These are phyloP conservation scores for Arthrobotrys conoides DNA, from an alignment of 2,329 filamentous ascomycete species.

Conservation along the genomic window DNA sequence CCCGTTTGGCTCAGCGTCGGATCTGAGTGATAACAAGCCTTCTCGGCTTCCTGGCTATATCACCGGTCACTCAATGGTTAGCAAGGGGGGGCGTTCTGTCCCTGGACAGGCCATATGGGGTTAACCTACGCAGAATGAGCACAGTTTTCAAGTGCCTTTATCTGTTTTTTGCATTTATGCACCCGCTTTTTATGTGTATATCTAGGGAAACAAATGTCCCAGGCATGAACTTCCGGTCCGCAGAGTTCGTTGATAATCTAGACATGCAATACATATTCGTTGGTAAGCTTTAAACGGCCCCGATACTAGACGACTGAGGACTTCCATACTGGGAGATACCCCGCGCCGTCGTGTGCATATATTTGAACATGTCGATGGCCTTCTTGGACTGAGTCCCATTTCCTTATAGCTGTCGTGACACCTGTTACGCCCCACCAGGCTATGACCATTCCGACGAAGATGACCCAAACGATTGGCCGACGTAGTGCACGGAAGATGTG, in stretches of 20 bases:
- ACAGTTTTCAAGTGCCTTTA: conserved; percentile 45
- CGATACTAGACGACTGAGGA: background rate
- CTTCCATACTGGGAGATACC: conserved; percentile 31
- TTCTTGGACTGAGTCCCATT: conserved; percentile 44
- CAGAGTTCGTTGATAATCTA: conserved; percentile 53
- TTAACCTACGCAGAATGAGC: conserved; percentile 49
- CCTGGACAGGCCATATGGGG: background rate
- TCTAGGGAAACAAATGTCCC: conserved; percentile 51
- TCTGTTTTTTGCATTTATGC: conserved; percentile 50
- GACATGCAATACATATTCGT: background rate
- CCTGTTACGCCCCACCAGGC: conserved; percentile 57
- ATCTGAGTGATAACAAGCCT: conserved; percentile 43
- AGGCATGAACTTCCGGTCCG: conserved; percentile 38
- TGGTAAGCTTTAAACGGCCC: background rate
- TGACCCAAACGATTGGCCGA: conserved; percentile 57
- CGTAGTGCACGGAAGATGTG: conserved; percentile 51
- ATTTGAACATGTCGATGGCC: conserved; percentile 39
- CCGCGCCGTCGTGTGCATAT: conserved; percentile 43
- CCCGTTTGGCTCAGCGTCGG: conserved; percentile 36
- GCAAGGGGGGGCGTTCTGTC: background rate
- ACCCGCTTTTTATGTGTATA: conserved; percentile 59
- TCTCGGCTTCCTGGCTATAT: conserved; percentile 52
- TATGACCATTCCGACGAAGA: conserved; percentile 53
- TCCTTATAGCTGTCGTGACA: conserved; percentile 53
- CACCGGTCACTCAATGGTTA: background rate